Evolutionary conservation across 2,329 filamentous ascomycete species (phyloP).

Genomic region (Phialocephala subalpina): DNA sequence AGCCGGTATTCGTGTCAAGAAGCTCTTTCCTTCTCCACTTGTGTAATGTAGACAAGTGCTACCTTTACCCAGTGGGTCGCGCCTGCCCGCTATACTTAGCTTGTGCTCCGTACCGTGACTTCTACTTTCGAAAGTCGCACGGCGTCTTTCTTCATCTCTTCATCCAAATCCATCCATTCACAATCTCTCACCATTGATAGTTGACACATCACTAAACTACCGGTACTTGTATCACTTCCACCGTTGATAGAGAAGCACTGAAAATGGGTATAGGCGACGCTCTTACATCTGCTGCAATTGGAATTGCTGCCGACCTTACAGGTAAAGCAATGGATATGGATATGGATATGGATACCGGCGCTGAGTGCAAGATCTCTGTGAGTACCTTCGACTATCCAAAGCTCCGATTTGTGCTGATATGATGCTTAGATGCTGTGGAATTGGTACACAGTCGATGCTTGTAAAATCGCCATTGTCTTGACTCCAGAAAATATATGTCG

Average conservation of each 20-base stretch:
- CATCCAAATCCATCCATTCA: too few species aligned
- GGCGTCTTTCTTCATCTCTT: too few species aligned
- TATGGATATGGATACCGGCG: constrained; percentile 24
- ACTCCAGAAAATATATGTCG: neutral
- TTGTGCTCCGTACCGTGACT: too few species aligned
- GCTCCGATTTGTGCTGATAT: too few species aligned
- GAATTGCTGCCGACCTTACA: constrained; percentile 14
- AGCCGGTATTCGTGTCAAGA: neutral
- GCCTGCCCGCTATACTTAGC: too few species aligned
- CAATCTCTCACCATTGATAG: too few species aligned
- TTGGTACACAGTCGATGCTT: constrained; percentile 76
- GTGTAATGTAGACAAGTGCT: neutral
- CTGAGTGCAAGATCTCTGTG: constrained; percentile 31
- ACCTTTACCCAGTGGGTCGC: too few species aligned
- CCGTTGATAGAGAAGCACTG: too few species aligned
- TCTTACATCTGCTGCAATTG: constrained; percentile 16
- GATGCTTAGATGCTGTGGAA: constrained; percentile 89
- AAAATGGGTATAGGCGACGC: constrained; percentile 6
- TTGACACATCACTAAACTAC: too few species aligned
- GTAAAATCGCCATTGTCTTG: constrained; percentile 40
- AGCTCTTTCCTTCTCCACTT: neutral
- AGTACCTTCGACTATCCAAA: neutral
- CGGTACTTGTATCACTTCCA: too few species aligned
- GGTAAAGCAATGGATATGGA: constrained; percentile 22
- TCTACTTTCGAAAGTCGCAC: too few species aligned